A percentile compares a stretch with the other conserved stretches of the same genome.
phyloP scores from a whole-genome alignment of 73 alveolate species.

The Tetrahymena malaccensis region DNA sequence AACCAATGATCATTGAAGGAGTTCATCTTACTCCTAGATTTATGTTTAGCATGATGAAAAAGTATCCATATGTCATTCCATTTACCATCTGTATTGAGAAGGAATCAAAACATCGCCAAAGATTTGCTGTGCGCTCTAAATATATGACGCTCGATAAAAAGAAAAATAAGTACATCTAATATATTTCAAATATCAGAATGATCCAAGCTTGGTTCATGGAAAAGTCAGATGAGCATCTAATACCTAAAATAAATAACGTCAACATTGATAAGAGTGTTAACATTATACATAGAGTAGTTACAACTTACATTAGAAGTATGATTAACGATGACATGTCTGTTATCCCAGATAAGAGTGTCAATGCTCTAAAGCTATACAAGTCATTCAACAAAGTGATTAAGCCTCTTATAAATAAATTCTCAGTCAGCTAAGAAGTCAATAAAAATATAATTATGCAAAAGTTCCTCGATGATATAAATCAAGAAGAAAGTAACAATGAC shows the following conservation, averaged over 20 bases:
- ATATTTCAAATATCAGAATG: slow-evolving; percentile 58
- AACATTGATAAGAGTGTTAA: slow-evolving; percentile 73
- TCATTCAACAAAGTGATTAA: slow-evolving; percentile 19
- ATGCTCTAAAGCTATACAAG: slow-evolving; percentile 17
- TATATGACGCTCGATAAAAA: slow-evolving; percentile 78
- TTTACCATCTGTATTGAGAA: slow-evolving; percentile 60
- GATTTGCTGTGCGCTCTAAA: slow-evolving; percentile 79
- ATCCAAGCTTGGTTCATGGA: slow-evolving; percentile 59
- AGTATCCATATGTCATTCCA: slow-evolving; percentile 61
- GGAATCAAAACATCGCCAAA: slow-evolving; percentile 70
- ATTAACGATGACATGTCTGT: not conserved
- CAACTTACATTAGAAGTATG: slow-evolving; percentile 53
- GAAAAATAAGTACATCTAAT: slow-evolving; percentile 60
- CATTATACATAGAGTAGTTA: slow-evolving; percentile 62
- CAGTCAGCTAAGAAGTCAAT: slow-evolving; percentile 10
- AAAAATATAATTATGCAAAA: slow-evolving; percentile 9
- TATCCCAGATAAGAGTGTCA: not conserved
- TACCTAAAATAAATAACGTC: slow-evolving; percentile 73
- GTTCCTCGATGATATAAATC: slow-evolving; percentile 18
- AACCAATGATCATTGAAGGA: slow-evolving; percentile 74
- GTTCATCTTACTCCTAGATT: slow-evolving; percentile 66
- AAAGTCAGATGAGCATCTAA: slow-evolving; percentile 67
- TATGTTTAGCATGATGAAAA: slow-evolving; percentile 61
- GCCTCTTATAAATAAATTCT: slow-evolving; percentile 8
- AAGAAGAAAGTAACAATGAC: not conserved